A percentile compares a stretch with the other conserved stretches of the same genome.
Conservation (phyloP, 1,284 basidiomycete genomes). For the Retiboletus flavoniger region DNA sequence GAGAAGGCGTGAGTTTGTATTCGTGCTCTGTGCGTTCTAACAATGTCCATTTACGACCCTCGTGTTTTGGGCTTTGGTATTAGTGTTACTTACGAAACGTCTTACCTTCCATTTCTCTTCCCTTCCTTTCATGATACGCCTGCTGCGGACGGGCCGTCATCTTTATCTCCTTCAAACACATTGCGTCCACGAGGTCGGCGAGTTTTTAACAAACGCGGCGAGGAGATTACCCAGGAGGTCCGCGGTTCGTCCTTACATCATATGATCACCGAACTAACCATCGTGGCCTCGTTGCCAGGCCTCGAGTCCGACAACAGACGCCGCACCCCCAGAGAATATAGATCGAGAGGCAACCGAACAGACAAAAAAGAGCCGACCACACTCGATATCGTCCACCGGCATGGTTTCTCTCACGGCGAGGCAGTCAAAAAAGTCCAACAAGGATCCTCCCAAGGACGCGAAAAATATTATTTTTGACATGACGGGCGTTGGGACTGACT, state of each 20-base stretch:
- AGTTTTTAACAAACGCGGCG: constrained; percentile 42
- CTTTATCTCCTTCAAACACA: constrained; percentile 38
- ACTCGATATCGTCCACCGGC: constrained; percentile 21
- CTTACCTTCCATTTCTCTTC: constrained; percentile 72
- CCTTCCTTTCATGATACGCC: constrained; percentile 36
- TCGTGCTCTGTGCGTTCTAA: constrained; percentile 2
- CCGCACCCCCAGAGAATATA: constrained; percentile 9
- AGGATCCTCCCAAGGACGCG: constrained; percentile 42
- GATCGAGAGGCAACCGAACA: constrained; percentile 15
- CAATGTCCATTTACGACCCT: constrained; percentile 21
- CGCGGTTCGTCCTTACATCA: constrained; percentile 28
- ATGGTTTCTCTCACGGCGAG: constrained; percentile 27
- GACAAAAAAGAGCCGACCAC: constrained; percentile 17
- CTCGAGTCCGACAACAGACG: constrained; percentile 14
- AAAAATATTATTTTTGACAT: constrained; percentile 52
- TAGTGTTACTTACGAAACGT: constrained; percentile 55
- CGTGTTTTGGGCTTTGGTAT: constrained; percentile 27
- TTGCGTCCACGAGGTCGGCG: constrained; percentile 43
- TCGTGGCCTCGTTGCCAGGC: constrained; percentile 22
- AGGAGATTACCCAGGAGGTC: constrained; percentile 36
- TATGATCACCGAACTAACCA: constrained; percentile 13
- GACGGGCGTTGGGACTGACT: constrained; percentile 45
- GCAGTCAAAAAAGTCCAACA: constrained; percentile 21
- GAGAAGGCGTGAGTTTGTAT: constrained; percentile 27
- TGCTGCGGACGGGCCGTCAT: constrained; percentile 31